Base-by-base conservation (phyloP, 2,329 filamentous ascomycete species). In the Beauveria rudraprayagi region DNA sequence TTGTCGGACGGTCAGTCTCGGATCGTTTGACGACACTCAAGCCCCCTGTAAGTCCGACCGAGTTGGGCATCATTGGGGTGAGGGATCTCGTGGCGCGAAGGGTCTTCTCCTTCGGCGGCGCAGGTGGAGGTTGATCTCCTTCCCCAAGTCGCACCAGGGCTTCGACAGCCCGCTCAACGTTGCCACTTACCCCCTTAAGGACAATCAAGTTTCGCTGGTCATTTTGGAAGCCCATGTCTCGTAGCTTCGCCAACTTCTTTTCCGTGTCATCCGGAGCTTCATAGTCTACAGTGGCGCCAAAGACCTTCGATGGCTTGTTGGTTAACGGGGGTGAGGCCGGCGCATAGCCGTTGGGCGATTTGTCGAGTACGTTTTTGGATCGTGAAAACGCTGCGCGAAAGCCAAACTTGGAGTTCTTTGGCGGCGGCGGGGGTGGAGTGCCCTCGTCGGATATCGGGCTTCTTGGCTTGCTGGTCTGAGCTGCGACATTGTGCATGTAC, bases 181-280 rank as follows among this genome's bases (percentile, higher is more conserved):
- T 92, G 4, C 93, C 92, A 69, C 89, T 87, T 34, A 95, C 81
- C 3, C 89, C 89, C 70, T 92, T 92, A 19, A 99, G 77, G 28
- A 97, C 86, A 57, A 88, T 85, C 5, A 85, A 80, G 69, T 97
- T 97, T 62, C 89, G 85, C 67, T 88, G 90, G 47, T 88, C 86
- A 70, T 99, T 92, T 4, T 78, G 79, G 68, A 99, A 99, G 0
- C 94, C 94, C 92, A 97, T 96, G 61, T 97, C 92, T 60, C 86
- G 84, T 61, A 99, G 76, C 57, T 85, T 86, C 3, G 80, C 79
- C 71, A 97, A 75, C 72, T 97, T 97, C 55, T 82, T 80, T 48
- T 95, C 91, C 60, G 87, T 81, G 62, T 86, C 85, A 66, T 89
- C 80, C 52, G 71, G 66, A 24, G 69, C 74, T 56, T 80, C 78